These are phyloP conservation scores for Lumnitzera racemosa DNA, from an alignment of 345 rosid species.

Conservation along the genomic window DNA sequence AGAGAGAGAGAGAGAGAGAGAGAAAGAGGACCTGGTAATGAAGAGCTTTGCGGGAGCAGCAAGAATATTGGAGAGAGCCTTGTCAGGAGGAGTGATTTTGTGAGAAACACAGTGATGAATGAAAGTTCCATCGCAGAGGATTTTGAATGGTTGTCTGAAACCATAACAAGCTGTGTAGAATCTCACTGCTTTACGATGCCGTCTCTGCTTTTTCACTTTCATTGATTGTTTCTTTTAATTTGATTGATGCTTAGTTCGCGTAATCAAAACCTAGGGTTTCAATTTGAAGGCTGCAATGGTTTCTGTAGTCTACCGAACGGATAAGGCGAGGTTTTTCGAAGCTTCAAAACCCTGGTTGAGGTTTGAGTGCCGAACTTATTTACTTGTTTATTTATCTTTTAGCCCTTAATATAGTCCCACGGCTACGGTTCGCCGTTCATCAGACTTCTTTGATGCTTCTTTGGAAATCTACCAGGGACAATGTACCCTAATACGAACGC, in stretches of 20 bases:
- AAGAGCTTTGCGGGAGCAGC: conserved; percentile 78
- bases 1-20: not conserved
- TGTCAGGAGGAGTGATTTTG: conserved; percentile 55
- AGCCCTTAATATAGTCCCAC: too few relatives aligned
- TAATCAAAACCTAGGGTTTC: not conserved
- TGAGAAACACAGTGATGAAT: conserved; percentile 58
- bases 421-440: too few relatives aligned
- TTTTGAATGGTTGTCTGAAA: conserved; percentile 72
- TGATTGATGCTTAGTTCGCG: not conserved
- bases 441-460: too few relatives aligned
- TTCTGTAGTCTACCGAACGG: too few relatives aligned
- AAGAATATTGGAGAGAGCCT: conserved; percentile 51
- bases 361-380: too few relatives aligned
- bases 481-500: too few relatives aligned
- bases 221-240: conserved; percentile 17
- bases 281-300: too few relatives aligned
- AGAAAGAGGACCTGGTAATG: conserved; percentile 51
- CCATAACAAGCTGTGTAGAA: conserved; percentile 70
- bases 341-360: too few relatives aligned
- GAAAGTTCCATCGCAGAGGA: conserved; percentile 81
- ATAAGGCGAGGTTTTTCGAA: too few relatives aligned
- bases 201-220: conserved; percentile 80
- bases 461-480: too few relatives aligned
- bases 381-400: too few relatives aligned
- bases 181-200: conserved; percentile 61